A percentile compares a stretch with the other conserved stretches of the same genome.
phyloP scores from a whole-genome alignment of 2,329 filamentous ascomycete species.

The Trichoderma sp. region DNA sequence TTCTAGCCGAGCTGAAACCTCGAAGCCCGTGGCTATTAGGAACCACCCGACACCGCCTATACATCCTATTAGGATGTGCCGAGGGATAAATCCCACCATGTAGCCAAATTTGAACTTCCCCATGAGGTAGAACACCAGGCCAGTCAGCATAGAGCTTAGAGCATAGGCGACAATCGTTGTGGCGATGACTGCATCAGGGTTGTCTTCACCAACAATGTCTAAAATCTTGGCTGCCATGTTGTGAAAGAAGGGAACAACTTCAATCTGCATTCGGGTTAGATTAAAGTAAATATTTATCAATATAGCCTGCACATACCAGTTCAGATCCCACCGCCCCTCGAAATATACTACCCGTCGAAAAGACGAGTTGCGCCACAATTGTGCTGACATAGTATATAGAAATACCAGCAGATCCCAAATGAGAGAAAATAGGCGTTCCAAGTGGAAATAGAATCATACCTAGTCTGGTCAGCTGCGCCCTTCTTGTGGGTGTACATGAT shows the following conservation, averaged over 20 bases:
- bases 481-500: background rate
- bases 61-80: conserved; percentile 94
- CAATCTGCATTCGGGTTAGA: conserved; percentile 60
- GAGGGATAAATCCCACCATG: conserved; percentile 93
- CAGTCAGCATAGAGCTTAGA: conserved; percentile 86
- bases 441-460: conserved; percentile 94
- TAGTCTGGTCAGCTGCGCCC: conserved; percentile 34
- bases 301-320: conserved; percentile 58
- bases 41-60: conserved; percentile 98
- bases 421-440: conserved; percentile 80
- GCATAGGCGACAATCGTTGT: conserved; percentile 93
- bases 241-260: conserved; percentile 98
- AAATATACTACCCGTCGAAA: conserved; percentile 85
- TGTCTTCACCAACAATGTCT: conserved; percentile 71
- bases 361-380: conserved; percentile 88
- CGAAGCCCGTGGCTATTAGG: conserved; percentile 84
- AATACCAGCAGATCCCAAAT: conserved; percentile 88
- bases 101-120: conserved; percentile 85
- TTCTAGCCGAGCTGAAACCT: conserved; percentile 86
- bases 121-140: conserved; percentile 87
- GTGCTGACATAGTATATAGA: conserved; percentile 99
- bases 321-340: conserved; percentile 91
- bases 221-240: conserved; percentile 95
- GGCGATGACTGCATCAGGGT: conserved; percentile 83
- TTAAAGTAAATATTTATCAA: background rate